Base-by-base conservation (phyloP, 148 eudicot species). In the Cornus suecica region DNA sequence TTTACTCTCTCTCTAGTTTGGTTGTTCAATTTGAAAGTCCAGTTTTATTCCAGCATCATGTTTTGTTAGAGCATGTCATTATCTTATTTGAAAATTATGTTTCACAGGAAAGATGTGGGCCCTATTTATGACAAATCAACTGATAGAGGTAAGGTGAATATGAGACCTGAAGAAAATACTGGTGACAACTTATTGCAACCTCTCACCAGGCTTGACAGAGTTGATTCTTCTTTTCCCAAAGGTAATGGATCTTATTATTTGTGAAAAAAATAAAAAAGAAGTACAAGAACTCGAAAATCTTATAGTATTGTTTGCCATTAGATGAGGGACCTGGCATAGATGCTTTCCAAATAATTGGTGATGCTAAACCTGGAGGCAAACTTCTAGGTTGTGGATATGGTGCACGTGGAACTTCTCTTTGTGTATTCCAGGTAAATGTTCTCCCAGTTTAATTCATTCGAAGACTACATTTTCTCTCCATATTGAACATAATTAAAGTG, bases 381-480 rank as follows among this genome's bases (percentile, higher is more conserved):
- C 88, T 94, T 76, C 87, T 90, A 78, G 98, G 97, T 23, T 90
- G 94, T 84, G 98, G 98, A 73, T 94, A 45, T 81, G 94, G 94
- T 69, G 93, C 90, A 32, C 89, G 90, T 68, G 98, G 98, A 78
- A 94, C 98, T 76, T 85, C 97, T 71, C 90, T 94, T 28, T 94
- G 98, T 80, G 82, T 94, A 79, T 94, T 94, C 83, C 98, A 92
- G 97, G 98, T 94, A 80, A 76, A 70, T 13, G 26, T 45, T 27
- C 56, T 74, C 23, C 28, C 62, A 41, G 61, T 26, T 28, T 63
- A n/a, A 14, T 63, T 45, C 45, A 9, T 20, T 22, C 7, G 37
- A 31, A 37, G 42, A 69, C 56, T 34, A 1, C 65, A n/a, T 16
- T 9, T 0, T 15, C 26, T 42, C 16, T 14, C 7, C 52, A 4